Percentiles rank a stretch among this genome's conserved stretches.
Evolutionary conservation across 2,329 filamentous ascomycete genomes (phyloP).

Genomic region (Verticillium dahliae): DNA sequence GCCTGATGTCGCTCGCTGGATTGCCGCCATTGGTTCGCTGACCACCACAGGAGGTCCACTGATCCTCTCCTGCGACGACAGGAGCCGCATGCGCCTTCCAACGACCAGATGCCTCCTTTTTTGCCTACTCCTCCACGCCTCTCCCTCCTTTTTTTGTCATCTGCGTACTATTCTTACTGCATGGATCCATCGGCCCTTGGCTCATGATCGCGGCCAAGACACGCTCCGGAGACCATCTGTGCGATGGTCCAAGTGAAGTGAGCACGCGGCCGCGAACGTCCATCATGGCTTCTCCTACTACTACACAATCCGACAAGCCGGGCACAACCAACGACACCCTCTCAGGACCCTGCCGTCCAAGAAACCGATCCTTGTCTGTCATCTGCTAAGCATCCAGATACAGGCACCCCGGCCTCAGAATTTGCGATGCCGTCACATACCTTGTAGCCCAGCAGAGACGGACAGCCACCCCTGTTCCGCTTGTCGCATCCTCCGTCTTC

Average conservation of each 20-base stretch:
- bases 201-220: background rate
- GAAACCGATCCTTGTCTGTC: background rate
- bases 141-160: background rate
- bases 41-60: constrained; percentile 10
- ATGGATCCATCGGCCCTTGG: background rate
- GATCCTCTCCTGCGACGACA: constrained; percentile 23
- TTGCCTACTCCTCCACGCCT: background rate
- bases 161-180: background rate
- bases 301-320: background rate
- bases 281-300: background rate
- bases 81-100: constrained; percentile 21
- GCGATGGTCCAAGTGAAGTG: background rate
- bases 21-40: constrained; percentile 16
- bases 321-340: background rate
- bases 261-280: background rate
- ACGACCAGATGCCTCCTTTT: background rate
- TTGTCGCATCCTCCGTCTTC: background rate
- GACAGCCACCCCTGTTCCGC: background rate
- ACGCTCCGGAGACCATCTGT: background rate
- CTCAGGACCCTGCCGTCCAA: background rate
- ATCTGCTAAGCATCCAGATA: background rate
- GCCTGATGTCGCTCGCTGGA: constrained; percentile 19
- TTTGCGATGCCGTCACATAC: background rate
- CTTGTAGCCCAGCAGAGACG: background rate
- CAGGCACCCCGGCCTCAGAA: background rate